These are phyloP conservation scores for Lentinula detonsa DNA, from an alignment of 768 basidiomycete species.

Conservation along the genomic window DNA sequence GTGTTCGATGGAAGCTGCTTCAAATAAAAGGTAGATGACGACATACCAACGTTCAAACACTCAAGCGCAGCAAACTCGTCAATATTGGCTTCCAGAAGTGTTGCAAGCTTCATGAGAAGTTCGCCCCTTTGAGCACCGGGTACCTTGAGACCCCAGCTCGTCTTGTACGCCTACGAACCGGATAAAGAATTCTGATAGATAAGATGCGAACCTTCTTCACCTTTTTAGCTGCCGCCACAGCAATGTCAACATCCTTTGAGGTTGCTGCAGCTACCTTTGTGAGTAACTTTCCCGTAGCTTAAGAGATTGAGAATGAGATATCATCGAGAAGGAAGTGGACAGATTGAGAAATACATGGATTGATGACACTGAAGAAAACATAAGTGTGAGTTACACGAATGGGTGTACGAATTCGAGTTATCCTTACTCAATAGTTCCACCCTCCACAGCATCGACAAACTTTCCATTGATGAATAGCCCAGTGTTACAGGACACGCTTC, in stretches of 20 bases:
- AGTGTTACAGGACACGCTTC: conserved; percentile 36
- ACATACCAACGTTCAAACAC: conserved; percentile 36
- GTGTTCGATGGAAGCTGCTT: background rate
- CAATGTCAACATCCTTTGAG: conserved; percentile 57
- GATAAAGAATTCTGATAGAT: background rate
- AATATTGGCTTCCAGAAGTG: conserved; percentile 42
- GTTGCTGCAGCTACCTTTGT: conserved; percentile 48
- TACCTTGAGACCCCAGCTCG: conserved; percentile 43
- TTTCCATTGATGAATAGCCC: conserved; percentile 71
- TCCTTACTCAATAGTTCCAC: conserved; percentile 65
- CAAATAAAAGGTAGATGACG: background rate
- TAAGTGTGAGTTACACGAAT: background rate
- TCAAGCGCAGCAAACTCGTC: conserved; percentile 47
- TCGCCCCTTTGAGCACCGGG: conserved; percentile 31
- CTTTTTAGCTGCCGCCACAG: conserved; percentile 53
- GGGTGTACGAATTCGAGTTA: background rate
- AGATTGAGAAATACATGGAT: conserved; percentile 26
- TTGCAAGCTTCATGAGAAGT: conserved; percentile 42
- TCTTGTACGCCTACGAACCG: conserved; percentile 23
- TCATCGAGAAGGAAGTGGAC: background rate
- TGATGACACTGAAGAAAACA: conserved; percentile 29
- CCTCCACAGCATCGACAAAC: conserved; percentile 51
- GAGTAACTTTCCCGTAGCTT: conserved; percentile 59
- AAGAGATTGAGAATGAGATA: background rate
- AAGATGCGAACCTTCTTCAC: conserved; percentile 13